A percentile compares a stretch with the other conserved stretches of the same genome.
Conservation (phyloP, 192 early-diverging fungal genomes). For the Coemansia sp. region DNA sequence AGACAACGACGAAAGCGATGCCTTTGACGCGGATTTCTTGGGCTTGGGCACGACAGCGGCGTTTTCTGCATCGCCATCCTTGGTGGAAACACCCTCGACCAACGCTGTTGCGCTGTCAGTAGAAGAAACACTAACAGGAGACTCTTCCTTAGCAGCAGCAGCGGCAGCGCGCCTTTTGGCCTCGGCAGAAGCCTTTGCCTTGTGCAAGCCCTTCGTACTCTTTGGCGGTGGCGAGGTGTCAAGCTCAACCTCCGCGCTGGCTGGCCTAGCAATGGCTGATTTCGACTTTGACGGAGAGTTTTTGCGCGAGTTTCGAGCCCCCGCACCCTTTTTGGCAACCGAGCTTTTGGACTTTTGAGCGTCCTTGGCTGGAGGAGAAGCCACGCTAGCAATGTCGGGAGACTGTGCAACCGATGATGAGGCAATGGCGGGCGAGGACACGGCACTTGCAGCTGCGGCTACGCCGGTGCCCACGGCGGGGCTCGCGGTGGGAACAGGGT, state of each 20-base stretch:
- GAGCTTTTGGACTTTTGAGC: too few relatives aligned
- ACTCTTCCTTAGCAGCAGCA: slow-evolving; percentile 2
- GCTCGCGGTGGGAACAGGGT: neutral
- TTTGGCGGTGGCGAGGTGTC: neutral
- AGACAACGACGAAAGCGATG: neutral
- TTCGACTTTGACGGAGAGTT: slow-evolving; percentile 44
- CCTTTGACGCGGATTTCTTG: neutral
- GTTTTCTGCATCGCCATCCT: neutral
- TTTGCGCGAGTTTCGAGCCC: slow-evolving; percentile 41
- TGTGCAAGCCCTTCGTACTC: neutral
- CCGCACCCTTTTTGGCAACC: slow-evolving; percentile 27
- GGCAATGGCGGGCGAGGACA: neutral
- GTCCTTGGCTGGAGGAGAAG: slow-evolving; percentile 4
- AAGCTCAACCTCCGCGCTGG: slow-evolving; percentile 18
- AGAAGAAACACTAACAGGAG: neutral
- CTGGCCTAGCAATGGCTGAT: slow-evolving; percentile 4
- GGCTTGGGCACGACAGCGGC: neutral
- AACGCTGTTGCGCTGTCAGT: neutral
- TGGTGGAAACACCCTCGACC: neutral
- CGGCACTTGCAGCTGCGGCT: neutral
- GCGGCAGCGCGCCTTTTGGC: slow-evolving; percentile 4
- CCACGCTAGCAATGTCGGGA: neutral
- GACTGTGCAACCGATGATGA: neutral
- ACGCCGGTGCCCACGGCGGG: neutral
- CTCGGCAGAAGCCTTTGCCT: neutral